Percentiles rank a stretch among this genome's conserved stretches.
Evolutionary conservation across 2,329 filamentous ascomycete species (phyloP).

Genomic region (Fragosphaeria purpurea): DNA sequence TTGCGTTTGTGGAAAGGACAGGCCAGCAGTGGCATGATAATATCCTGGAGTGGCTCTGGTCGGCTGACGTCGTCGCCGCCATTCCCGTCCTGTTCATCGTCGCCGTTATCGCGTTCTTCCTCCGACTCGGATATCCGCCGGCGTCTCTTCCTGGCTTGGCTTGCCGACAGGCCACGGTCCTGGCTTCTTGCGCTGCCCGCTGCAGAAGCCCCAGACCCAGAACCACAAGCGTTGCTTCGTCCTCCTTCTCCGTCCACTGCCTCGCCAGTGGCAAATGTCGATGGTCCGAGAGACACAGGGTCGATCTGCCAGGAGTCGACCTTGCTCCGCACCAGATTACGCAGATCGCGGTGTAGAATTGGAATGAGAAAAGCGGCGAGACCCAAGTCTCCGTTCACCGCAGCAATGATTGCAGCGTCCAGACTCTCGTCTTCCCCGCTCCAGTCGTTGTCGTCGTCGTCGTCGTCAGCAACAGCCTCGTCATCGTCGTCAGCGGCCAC

Average conservation of each 20-base stretch:
- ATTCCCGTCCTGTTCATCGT: slow-evolving; percentile 8
- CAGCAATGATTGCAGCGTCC: slow-evolving; percentile 16
- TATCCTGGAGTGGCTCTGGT: background rate
- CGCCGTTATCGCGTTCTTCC: slow-evolving; percentile 10
- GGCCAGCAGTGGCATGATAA: slow-evolving; percentile 10
- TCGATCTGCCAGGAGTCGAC: slow-evolving; percentile 16
- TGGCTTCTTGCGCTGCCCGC: background rate
- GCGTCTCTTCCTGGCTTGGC: slow-evolving; percentile 12
- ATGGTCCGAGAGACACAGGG: background rate
- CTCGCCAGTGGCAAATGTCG: too few relatives aligned
- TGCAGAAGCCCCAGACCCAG: background rate
- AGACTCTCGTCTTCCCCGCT: slow-evolving; percentile 16
- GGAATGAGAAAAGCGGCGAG: slow-evolving; percentile 18
- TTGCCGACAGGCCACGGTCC: slow-evolving; percentile 3
- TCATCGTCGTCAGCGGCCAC: background rate
- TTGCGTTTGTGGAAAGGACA: slow-evolving; percentile 20
- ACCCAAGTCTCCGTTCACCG: slow-evolving; percentile 14
- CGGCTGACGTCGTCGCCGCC: slow-evolving; percentile 12
- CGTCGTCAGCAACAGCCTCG: slow-evolving; percentile 1
- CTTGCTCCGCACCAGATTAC: slow-evolving; percentile 13
- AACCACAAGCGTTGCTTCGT: background rate
- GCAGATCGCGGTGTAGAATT: slow-evolving; percentile 14
- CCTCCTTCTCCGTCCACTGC: background rate
- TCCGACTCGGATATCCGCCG: slow-evolving; percentile 9
- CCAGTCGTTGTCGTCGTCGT: slow-evolving; percentile 14